Base-by-base conservation (phyloP, 179 eudicot species). In the Pouteria campechiana region DNA sequence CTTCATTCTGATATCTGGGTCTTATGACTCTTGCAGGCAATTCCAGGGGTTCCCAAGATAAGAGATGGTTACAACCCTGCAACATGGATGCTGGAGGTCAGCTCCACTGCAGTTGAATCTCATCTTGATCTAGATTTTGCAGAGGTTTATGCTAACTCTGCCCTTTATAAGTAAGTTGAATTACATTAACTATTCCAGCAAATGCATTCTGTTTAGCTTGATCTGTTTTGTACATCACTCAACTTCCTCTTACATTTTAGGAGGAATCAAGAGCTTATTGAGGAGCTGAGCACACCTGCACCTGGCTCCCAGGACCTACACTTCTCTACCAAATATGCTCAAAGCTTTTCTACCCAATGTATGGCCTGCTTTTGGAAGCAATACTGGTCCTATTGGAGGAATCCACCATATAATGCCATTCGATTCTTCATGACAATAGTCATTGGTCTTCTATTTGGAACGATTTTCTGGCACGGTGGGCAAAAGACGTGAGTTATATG, bases 291-390 rank as follows among this genome's bases (percentile, higher is more conserved):
- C 53, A 68, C 49, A 34, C 87, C 95, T 2, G 54, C 63, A 17
- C 62, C 60, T 8, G 68, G 49, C 24, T 72, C 83, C 9, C 39
- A 41, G 32, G 87, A 84, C 52, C 75, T 81, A 18, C 13, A 45
- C 45, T 84, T 84, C 57, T 72, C 79, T 4, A 75, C 74, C 3
- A 48, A 68, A 30, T 77, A 75, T 65, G 72, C 87, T 0, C 87
- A 70, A 22, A 44, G 81, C 1, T 75, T 74, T 55, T 12, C 58
- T 8, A 60, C 54, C 28, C 93, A 84, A 57, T 84, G 77, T 67
- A 72, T 70, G 39, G 94, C 84, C 48, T 83, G 94, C 54, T 83
- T 79, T 43, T 83, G 94, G 94, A 83, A 83, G 52, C 89, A 75
- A 17, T 54, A 75, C 32, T 56, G 72, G 78, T 84, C 95, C 21